Evolutionary conservation across 2,329 filamentous ascomycete genomes (phyloP).

Genomic region (Fusarium vanettenii): DNA sequence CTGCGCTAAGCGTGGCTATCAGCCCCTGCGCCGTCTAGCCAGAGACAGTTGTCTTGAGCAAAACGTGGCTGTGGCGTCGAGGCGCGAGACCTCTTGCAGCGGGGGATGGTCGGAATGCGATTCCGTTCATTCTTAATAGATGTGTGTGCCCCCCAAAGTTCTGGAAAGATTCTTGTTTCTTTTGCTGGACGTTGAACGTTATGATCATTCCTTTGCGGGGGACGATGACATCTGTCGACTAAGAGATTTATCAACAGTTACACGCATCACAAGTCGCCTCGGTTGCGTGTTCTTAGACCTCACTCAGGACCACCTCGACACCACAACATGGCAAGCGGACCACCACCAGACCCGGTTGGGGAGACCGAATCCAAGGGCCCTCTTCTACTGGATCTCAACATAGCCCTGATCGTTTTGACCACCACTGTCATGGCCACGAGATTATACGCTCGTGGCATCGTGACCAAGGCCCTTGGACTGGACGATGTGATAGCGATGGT

Average conservation of each 20-base stretch:
- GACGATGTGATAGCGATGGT: background rate
- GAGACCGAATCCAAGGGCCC: slow-evolving; percentile 29
- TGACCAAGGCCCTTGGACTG: background rate
- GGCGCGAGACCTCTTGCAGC: background rate
- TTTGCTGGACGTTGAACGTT: background rate
- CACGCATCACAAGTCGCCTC: background rate
- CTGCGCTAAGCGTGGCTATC: background rate
- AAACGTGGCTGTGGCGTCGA: background rate
- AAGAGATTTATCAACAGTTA: background rate
- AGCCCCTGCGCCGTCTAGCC: background rate
- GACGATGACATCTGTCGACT: background rate
- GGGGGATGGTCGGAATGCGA: background rate
- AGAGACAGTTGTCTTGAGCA: background rate
- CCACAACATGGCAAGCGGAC: background rate
- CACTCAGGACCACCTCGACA: background rate
- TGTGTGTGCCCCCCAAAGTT: background rate
- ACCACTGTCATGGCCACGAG: background rate
- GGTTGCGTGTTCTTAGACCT: background rate
- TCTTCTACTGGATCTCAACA: slow-evolving; percentile 11
- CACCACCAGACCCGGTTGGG: background rate
- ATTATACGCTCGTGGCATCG: background rate
- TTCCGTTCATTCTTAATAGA: background rate
- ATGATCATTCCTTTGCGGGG: background rate
- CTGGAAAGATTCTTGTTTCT: background rate
- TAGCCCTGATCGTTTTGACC: background rate